Evolutionary conservation across 2,329 filamentous ascomycete genomes (phyloP), one percentile per base, ranked within the genome.

Genomic region (Balansia obtecta): DNA sequence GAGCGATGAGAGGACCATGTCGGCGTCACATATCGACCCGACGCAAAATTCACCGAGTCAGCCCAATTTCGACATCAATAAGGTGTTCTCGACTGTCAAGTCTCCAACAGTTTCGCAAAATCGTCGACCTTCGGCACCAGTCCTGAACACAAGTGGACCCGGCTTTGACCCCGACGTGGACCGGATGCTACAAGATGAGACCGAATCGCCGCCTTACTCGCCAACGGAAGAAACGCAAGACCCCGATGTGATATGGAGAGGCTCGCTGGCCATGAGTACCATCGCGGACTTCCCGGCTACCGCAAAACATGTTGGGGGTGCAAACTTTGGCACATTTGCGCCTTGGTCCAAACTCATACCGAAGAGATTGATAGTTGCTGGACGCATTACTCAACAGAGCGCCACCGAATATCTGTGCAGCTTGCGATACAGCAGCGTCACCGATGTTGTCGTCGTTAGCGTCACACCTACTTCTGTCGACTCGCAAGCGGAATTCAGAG

Each of bases 381-480:
- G 87, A 1, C 81, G 93, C 16, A 93, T 98, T 53, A 80, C 86
- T 48, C 82, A 88, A 57, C 77, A 85, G 53, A 85, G 85, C 56
- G 93, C 91, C 11, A 88, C 89, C 51, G 88, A 94, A 54, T 98
- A 98, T 60, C 81, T 98, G 0, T 93, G 88, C 62, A 83, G 88
- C 47, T 74, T 97, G 53, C 82, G 88, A 12, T 94, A 87, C 65
- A 91, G 85, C 62, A 78, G 79, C 48, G 82, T 82, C 47, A 90
- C 87, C 2, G 93, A 97, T 60, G 82, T 98, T 6, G 78, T 88
- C 1, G 86, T 97, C 20, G 79, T 94, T 18, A 80, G 82, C 43
- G 69, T 97, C 34, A 77, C 76, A 16, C 78, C 82, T 1, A 77
- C 82, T 1, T 80, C 83, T 20, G 73, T 82, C 4, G 71, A 72